Evolutionary conservation across 1,284 basidiomycete genomes (phyloP).

Genomic region (Vanrija pseudolonga): DNA sequence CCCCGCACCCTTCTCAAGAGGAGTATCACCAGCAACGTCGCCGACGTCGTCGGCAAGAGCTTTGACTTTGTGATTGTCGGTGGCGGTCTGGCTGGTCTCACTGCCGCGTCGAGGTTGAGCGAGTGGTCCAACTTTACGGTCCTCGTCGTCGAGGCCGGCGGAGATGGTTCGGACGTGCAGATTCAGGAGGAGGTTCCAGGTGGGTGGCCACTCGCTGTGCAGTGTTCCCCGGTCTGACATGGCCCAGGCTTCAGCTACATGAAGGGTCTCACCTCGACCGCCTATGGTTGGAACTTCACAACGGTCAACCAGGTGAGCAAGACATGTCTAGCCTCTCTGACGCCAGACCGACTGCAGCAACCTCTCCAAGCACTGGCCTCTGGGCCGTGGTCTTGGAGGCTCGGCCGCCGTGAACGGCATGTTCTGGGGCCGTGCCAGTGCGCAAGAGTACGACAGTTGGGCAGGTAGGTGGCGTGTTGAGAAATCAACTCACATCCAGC

Average conservation of each 20-base stretch:
- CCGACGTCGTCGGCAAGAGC: slow-evolving; percentile 27
- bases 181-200: slow-evolving; percentile 50
- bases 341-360: slow-evolving; percentile 49
- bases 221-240: not conserved
- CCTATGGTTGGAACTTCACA: slow-evolving; percentile 62
- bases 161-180: slow-evolving; percentile 56
- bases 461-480: slow-evolving; percentile 14
- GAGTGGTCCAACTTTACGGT: slow-evolving; percentile 65
- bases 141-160: slow-evolving; percentile 68
- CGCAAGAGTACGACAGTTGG: slow-evolving; percentile 51
- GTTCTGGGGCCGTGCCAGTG: slow-evolving; percentile 54
- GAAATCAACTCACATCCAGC: slow-evolving; percentile 7
- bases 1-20: slow-evolving; percentile 27
- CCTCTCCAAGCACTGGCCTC: slow-evolving; percentile 53
- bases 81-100: slow-evolving; percentile 70
- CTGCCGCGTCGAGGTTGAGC: slow-evolving; percentile 64
- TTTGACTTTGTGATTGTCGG: slow-evolving; percentile 50
- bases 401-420: slow-evolving; percentile 66
- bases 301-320: slow-evolving; percentile 54
- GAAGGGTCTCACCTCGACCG: slow-evolving; percentile 40
- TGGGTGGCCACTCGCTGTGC: slow-evolving; percentile 28
- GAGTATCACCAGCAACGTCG: slow-evolving; percentile 30
- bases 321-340: not conserved
- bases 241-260: slow-evolving; percentile 36
- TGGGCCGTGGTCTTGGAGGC: slow-evolving; percentile 68